phyloP scores from a whole-genome alignment of 768 basidiomycete species.

The Suillus ampliporus region DNA sequence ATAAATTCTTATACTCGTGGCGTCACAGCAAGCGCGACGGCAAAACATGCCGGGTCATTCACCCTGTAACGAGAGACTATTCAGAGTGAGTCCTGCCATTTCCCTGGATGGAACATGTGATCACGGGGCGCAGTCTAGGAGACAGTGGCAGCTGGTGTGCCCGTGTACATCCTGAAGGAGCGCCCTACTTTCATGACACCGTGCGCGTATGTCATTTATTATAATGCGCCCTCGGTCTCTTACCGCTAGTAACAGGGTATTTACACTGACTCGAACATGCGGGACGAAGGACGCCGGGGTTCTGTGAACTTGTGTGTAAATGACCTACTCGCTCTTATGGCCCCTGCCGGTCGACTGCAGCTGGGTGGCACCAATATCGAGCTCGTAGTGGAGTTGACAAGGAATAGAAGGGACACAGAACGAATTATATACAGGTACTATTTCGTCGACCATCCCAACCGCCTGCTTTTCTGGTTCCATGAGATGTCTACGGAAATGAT shows the following conservation, averaged over 20 bases:
- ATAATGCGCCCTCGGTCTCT: neutral
- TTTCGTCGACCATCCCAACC: constrained; percentile 48
- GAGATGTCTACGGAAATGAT: constrained; percentile 38
- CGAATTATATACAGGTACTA: constrained; percentile 40
- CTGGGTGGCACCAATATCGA: neutral
- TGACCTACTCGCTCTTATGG: neutral
- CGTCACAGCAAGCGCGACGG: neutral
- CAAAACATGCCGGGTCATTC: neutral
- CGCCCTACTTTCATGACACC: constrained; percentile 53
- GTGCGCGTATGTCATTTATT: constrained; percentile 38
- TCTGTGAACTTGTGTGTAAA: neutral
- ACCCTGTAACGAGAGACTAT: neutral
- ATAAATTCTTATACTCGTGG: neutral
- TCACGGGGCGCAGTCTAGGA: neutral
- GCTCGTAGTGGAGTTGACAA: neutral
- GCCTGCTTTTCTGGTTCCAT: constrained; percentile 55
- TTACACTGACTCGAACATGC: constrained; percentile 55
- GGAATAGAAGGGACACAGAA: fast-evolving
- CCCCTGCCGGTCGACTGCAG: neutral
- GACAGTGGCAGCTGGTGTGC: constrained; percentile 40
- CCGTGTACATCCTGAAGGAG: constrained; percentile 59
- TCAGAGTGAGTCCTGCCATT: neutral
- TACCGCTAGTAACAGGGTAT: constrained; percentile 38
- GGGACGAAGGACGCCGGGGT: neutral
- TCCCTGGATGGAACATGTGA: neutral